Percentiles rank a stretch among this genome's conserved stretches.
phyloP scores from a whole-genome alignment of 2,329 filamentous ascomycete genomes.

The Lachnellula subtilissima region DNA sequence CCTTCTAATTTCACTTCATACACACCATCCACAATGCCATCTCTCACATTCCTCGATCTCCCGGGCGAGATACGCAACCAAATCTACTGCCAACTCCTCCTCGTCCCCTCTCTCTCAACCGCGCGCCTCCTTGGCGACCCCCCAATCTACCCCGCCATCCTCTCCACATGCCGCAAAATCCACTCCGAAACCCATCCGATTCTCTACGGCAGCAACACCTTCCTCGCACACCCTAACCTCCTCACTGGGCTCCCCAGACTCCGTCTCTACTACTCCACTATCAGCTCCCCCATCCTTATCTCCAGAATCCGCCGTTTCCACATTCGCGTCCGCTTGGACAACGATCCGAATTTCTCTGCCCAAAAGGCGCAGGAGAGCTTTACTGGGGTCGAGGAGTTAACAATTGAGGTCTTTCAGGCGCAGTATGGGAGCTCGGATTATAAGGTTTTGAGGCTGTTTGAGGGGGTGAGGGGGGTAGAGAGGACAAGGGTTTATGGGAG shows the following conservation, averaged over 20 bases:
- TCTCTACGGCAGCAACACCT: constrained; percentile 45
- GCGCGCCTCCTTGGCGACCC: constrained; percentile 15
- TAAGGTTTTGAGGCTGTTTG: constrained; percentile 39
- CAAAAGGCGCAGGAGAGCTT: constrained; percentile 39
- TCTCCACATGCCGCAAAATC: constrained; percentile 18
- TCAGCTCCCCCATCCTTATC: constrained; percentile 31
- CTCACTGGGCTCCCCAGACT: constrained; percentile 42
- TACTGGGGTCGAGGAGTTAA: constrained; percentile 40
- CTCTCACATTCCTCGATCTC: constrained; percentile 34
- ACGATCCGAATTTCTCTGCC: constrained; percentile 41
- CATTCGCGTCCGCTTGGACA: constrained; percentile 43
- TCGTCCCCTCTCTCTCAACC: constrained; percentile 20
- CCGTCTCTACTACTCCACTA: constrained; percentile 30
- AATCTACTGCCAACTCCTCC: constrained; percentile 39
- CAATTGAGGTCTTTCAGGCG: constrained; percentile 45
- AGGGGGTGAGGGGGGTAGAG: constrained; percentile 41
- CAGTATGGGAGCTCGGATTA: constrained; percentile 40
- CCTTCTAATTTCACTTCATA: not conserved
- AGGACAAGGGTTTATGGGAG: constrained; percentile 36
- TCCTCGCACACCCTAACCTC: constrained; percentile 44
- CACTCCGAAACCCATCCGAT: constrained; percentile 32
- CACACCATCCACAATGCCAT: constrained; percentile 7
- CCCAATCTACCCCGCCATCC: constrained; percentile 31
- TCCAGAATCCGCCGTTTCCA: constrained; percentile 39
- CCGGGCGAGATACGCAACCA: constrained; percentile 58